phyloP scores from a whole-genome alignment of 2,329 filamentous ascomycete genomes.

The Didymosphaeria variabile region DNA sequence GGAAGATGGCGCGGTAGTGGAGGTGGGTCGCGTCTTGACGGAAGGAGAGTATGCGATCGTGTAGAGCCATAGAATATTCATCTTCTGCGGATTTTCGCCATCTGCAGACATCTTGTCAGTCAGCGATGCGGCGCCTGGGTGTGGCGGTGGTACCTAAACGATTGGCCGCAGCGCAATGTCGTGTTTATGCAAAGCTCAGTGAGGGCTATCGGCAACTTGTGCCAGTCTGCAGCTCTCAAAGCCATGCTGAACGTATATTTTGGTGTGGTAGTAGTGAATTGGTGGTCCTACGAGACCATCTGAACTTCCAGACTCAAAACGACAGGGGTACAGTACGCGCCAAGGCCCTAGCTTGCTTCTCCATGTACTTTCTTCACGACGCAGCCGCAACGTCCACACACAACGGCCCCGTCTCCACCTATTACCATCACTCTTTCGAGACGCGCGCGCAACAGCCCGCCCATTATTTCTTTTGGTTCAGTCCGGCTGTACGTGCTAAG shows the following conservation, averaged over 20 bases:
- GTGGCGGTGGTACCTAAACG: conserved; percentile 69
- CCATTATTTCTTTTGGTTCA: neutral
- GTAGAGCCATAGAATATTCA: conserved; percentile 89
- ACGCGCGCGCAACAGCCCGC: neutral
- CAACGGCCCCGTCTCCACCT: neutral
- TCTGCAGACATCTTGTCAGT: conserved; percentile 54
- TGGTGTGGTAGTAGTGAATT: neutral
- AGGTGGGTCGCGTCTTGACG: conserved; percentile 82
- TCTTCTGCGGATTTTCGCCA: conserved; percentile 84
- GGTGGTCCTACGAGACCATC: neutral
- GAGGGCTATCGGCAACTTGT: conserved; percentile 81
- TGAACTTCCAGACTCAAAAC: neutral
- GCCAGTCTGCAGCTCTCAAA: conserved; percentile 77
- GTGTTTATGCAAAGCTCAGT: conserved; percentile 94
- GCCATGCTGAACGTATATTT: conserved; percentile 43
- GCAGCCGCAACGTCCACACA: neutral
- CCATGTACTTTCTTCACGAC: conserved; percentile 15
- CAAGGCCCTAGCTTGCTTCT: conserved; percentile 9
- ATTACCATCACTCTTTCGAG: conserved; percentile 5
- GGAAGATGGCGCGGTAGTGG: conserved; percentile 78
- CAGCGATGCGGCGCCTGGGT: conserved; percentile 1
- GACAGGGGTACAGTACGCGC: conserved; percentile 4
- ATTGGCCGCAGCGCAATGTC: conserved; percentile 92
- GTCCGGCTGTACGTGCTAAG: conserved; percentile 10
- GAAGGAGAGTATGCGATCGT: conserved; percentile 84